Conservation (phyloP, 345 rosid genomes). For the Citrus glauca region DNA sequence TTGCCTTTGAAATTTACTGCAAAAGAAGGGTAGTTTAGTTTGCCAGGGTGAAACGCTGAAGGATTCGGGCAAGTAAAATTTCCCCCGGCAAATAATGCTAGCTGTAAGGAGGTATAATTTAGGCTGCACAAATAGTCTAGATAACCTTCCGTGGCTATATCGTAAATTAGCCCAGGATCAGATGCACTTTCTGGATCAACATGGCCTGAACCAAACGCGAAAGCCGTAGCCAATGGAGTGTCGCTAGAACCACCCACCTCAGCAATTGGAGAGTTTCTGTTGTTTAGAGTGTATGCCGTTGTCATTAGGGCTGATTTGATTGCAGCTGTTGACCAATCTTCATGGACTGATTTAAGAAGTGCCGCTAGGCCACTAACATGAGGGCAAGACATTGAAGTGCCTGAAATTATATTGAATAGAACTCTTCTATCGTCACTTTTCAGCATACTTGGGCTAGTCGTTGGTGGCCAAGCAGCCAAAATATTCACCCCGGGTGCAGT, state of each 20-base stretch:
- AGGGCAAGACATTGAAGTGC: conserved; percentile 91
- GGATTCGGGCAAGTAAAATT: conserved; percentile 28
- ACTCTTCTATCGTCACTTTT: conserved; percentile 54
- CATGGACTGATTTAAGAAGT: conserved; percentile 56
- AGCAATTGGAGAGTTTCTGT: conserved; percentile 28
- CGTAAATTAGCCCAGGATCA: conserved; percentile 51
- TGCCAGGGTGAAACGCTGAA: conserved; percentile 23
- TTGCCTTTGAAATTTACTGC: conserved; percentile 31
- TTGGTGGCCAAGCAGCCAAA: conserved; percentile 78
- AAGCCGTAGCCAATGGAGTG: conserved; percentile 34
- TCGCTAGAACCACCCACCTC: conserved; percentile 21
- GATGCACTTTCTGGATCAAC: conserved; percentile 50
- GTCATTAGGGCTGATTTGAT: conserved; percentile 91
- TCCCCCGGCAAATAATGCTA: conserved; percentile 21
- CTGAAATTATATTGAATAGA: conserved; percentile 62
- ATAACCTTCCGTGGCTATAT: conserved; percentile 39
- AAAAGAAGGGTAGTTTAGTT: conserved; percentile 62
- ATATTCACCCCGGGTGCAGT: conserved; percentile 80
- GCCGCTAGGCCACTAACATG: conserved; percentile 80
- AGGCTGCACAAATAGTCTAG: conserved; percentile 47
- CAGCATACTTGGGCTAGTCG: conserved; percentile 41
- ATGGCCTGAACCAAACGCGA: conserved; percentile 53
- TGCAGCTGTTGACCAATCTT: conserved; percentile 79
- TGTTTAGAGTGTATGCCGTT: conserved; percentile 57
- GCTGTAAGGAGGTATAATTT: conserved; percentile 32